Evolutionary conservation across 768 basidiomycete genomes (phyloP).

Genomic region (Neoboletus subvelutipes): DNA sequence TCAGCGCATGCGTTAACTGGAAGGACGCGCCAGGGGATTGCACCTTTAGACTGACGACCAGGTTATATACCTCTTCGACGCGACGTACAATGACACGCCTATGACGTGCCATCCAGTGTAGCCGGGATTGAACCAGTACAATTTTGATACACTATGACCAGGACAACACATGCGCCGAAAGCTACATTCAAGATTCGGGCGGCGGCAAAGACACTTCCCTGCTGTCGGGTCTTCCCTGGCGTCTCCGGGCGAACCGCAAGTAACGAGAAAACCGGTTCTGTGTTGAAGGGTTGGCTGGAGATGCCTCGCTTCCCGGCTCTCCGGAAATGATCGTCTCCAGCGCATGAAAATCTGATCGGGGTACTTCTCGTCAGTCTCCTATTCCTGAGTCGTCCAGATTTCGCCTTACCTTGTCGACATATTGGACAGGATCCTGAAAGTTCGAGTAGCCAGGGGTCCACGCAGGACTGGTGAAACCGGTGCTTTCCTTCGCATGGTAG

Average conservation of each 20-base stretch:
- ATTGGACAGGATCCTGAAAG: conserved; percentile 90
- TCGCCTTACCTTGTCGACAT: conserved; percentile 76
- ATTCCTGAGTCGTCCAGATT: background rate
- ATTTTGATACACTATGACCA: background rate
- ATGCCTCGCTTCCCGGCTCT: conserved; percentile 21
- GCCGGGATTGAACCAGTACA: background rate
- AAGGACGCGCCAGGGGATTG: background rate
- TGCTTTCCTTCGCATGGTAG: conserved; percentile 92
- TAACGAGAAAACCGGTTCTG: conserved; percentile 57
- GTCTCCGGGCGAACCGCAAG: conserved; percentile 50
- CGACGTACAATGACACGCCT: background rate
- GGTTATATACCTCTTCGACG: background rate
- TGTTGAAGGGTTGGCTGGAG: conserved; percentile 11
- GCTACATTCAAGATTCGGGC: conserved; percentile 9
- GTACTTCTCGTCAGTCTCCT: background rate
- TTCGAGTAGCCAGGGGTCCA: conserved; percentile 91
- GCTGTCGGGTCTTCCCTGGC: conserved; percentile 42
- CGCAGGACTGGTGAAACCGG: conserved; percentile 85
- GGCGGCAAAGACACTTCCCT: conserved; percentile 25
- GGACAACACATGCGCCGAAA: background rate
- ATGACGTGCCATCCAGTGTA: background rate
- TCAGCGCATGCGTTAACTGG: background rate
- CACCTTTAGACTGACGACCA: background rate
- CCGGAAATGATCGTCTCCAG: conserved; percentile 56
- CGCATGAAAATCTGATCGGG: conserved; percentile 55